Percentiles rank a stretch among this genome's conserved stretches.
These are phyloP conservation scores for Sarcodon aspratus DNA, from an alignment of 768 basidiomycete species.

Conservation along the genomic window DNA sequence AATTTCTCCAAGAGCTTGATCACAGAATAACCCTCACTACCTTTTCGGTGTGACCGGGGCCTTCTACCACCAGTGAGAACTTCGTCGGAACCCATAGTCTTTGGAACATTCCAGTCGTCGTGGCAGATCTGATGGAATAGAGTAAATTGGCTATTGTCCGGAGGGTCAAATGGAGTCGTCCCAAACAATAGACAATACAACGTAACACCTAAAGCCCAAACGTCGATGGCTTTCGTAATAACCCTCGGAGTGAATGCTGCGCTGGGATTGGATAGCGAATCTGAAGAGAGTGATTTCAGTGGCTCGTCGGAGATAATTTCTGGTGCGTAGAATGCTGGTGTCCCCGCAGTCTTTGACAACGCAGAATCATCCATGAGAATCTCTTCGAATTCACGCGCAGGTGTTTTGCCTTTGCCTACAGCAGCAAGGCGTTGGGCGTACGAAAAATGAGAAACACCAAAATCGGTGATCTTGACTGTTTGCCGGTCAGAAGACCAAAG, in stretches of 20 bases:
- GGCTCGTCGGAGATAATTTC: constrained; percentile 72
- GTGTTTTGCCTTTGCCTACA: constrained; percentile 27
- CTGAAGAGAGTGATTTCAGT: constrained; percentile 10
- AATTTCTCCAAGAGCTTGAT: constrained; percentile 64
- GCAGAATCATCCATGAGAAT: constrained; percentile 77
- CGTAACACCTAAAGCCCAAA: constrained; percentile 97
- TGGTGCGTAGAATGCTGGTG: constrained; percentile 92
- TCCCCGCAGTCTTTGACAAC: constrained; percentile 85
- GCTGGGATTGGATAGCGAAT: constrained; percentile 15
- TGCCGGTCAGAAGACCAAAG: constrained; percentile 81
- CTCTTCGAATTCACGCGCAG: constrained; percentile 16
- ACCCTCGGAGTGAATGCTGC: constrained; percentile 19
- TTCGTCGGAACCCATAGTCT: constrained; percentile 61
- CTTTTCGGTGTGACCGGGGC: constrained; percentile 15
- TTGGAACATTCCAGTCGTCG: constrained; percentile 57
- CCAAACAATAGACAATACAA: constrained; percentile 92
- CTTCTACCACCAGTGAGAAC: constrained; percentile 51
- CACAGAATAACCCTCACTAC: constrained; percentile 47
- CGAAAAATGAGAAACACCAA: constrained; percentile 95
- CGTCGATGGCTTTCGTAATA: constrained; percentile 89
- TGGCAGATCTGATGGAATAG: constrained; percentile 75
- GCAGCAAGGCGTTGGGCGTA: constrained; percentile 74
- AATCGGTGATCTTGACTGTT: constrained; percentile 95
- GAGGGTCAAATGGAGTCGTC: constrained; percentile 60
- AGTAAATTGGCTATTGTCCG: constrained; percentile 51